Evolutionary conservation across 345 rosid genomes (phyloP).

Genomic region (Zanthoxylum bungeanum): DNA sequence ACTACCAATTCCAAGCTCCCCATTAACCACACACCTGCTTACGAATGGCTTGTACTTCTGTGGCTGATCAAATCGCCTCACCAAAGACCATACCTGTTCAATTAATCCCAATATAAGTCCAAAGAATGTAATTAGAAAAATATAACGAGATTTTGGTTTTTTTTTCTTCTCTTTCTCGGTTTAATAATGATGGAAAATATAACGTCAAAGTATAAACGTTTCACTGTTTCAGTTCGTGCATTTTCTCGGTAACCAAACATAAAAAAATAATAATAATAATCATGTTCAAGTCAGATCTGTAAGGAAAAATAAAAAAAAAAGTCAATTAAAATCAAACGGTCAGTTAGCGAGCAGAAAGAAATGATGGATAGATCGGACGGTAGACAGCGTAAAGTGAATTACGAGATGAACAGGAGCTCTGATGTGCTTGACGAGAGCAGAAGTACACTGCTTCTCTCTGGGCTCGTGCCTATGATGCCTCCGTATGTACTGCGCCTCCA

Average conservation of each 20-base stretch:
- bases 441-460: constrained; percentile 60
- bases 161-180: no score
- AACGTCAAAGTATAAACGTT: neutral
- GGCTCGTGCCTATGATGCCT: constrained; percentile 59
- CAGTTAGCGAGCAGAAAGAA: no score
- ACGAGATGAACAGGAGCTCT: constrained; percentile 80
- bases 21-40: constrained; percentile 66
- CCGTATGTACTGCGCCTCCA: constrained; percentile 59
- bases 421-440: constrained; percentile 73
- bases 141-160: no score
- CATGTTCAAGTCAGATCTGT: no score
- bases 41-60: constrained; percentile 90
- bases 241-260: constrained; percentile 7
- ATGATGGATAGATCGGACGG: neutral
- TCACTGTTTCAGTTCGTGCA: neutral
- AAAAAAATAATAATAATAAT: no score
- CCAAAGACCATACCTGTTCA: constrained; percentile 90
- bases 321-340: neutral
- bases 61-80: constrained; percentile 87
- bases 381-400: constrained; percentile 8
- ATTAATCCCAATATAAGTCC: neutral
- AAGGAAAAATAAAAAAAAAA: no score
- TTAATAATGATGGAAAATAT: neutral
- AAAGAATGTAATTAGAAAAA: no score
- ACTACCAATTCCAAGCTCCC: constrained; percentile 80